A percentile compares a stretch with the other conserved stretches of the same genome.
Evolutionary conservation across 1,139 yeast species (phyloP).

Genomic region (Blastobotrys indianensis): DNA sequence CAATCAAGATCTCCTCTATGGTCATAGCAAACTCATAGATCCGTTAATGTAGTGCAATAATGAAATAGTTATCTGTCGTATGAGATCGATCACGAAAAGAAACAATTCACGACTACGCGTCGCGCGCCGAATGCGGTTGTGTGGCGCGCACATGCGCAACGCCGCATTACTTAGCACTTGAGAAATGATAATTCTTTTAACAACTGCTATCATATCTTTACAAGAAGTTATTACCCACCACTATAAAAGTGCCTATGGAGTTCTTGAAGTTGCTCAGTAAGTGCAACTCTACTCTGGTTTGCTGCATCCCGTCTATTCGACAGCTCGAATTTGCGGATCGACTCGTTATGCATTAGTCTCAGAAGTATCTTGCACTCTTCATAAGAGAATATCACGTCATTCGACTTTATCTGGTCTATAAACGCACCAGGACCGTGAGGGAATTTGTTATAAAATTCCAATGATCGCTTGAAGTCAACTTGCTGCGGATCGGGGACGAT

Average conservation of each 20-base stretch:
- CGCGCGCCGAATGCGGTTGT: too few relatives aligned
- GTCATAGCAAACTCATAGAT: too few relatives aligned
- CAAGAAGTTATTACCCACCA: background rate
- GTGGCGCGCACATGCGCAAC: too few relatives aligned
- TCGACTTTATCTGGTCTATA: conserved; percentile 22
- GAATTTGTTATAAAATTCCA: conserved; percentile 53
- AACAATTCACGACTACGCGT: too few relatives aligned
- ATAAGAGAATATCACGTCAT: conserved; percentile 17
- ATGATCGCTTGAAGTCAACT: conserved; percentile 54
- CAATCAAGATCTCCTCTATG: too few relatives aligned
- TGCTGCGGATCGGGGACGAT: conserved; percentile 51
- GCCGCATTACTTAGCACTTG: too few relatives aligned
- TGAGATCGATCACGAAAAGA: too few relatives aligned
- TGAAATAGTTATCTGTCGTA: too few relatives aligned
- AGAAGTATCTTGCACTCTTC: conserved; percentile 28
- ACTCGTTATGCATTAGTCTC: conserved; percentile 24
- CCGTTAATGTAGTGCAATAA: too few relatives aligned
- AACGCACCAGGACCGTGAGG: conserved; percentile 31
- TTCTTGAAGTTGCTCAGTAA: conserved; percentile 17
- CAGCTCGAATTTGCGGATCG: conserved; percentile 24
- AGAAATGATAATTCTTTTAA: too few relatives aligned
- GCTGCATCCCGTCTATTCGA: conserved; percentile 27
- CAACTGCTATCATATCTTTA: background rate
- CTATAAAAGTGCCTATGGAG: conserved; percentile 20
- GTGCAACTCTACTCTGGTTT: conserved; percentile 19